Evolutionary conservation across 2,329 filamentous ascomycete genomes (phyloP), one percentile per base, ranked within the genome.

Genomic region (Venturia pyrina): DNA sequence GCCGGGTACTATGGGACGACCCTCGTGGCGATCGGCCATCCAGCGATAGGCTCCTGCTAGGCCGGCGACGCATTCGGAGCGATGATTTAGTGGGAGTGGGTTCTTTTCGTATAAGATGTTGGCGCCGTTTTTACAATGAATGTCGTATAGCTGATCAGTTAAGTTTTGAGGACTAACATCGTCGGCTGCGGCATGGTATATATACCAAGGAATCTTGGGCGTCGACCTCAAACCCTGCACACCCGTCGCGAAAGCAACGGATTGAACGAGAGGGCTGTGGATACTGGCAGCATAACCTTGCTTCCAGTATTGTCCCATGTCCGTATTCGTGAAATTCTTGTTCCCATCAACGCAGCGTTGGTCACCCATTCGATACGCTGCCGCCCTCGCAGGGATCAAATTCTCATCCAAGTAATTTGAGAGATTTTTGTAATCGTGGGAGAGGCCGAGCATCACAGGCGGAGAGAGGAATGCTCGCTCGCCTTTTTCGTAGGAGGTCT

Each of bases 341-440:
- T 64, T 56, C n/a, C 60, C 59, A 32, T 64, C 61, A n/a, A 66
- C 48, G 34, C 65, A 66, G 1, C 34, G 17, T 19, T 41, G 19
- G 5, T 66, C 65, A 21, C 10, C 57, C n/a, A n/a, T 15, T 24
- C 37, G 24, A 24, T 48, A 64, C n/a, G 43, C 60, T 19, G 37
- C 61, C 24, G 65, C 59, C 17, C 2, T 34, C 10, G 15, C 28
- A n/a, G 65, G 65, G 17, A 64, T 19, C 19, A 66, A 34, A n/a
- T 66, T 57, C 5, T 64, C 44, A 24, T 64, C 44, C 3, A 66
- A 19, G 24, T 44, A 66, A n/a, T 28, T 24, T 17, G 65, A 66
- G 10, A 66, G 34, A 28, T 66, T 66, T 15, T 48, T 41, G 28
- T 57, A 66, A 40, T 66, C 65, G 59, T 66, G 59, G 19, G 65